Evolutionary conservation across 2,329 filamentous ascomycete species (phyloP).

Genomic region (Epichloe sylvatica): DNA sequence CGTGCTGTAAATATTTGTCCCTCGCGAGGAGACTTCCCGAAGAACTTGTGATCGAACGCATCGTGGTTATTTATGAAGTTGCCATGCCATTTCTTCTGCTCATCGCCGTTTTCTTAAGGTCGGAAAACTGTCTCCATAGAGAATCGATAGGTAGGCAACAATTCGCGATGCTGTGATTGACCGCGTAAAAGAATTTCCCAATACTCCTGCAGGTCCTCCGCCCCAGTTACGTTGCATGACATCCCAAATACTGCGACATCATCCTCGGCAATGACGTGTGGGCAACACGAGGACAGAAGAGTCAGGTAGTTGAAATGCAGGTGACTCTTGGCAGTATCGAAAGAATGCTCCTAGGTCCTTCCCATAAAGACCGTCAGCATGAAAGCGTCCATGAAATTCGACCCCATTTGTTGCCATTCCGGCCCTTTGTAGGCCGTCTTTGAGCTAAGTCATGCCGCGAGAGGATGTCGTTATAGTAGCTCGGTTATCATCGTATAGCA

Average conservation of each 20-base stretch:
- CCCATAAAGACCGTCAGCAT: not conserved
- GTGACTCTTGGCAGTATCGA: not conserved
- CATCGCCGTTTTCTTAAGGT: not conserved
- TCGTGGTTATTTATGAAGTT: slow-evolving; percentile 46
- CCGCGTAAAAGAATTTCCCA: slow-evolving; percentile 16
- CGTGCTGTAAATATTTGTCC: slow-evolving; percentile 36
- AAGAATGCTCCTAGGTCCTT: not conserved
- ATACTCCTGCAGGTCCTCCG: slow-evolving; percentile 18
- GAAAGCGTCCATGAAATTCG: not conserved
- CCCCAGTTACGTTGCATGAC: slow-evolving; percentile 24
- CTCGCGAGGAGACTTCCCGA: slow-evolving; percentile 58
- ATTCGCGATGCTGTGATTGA: slow-evolving; percentile 5
- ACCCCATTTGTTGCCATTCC: not conserved
- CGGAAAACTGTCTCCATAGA: not conserved
- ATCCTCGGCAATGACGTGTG: not conserved
- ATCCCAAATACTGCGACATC: slow-evolving; percentile 26
- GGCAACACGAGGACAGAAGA: not conserved
- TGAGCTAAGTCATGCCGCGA: slow-evolving; percentile 7
- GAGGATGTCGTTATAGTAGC: slow-evolving; percentile 21
- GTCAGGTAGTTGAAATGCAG: not conserved
- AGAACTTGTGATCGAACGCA: slow-evolving; percentile 52
- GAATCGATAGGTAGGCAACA: slow-evolving; percentile 4
- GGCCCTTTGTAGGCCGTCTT: slow-evolving; percentile 2
- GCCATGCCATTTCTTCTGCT: not conserved
- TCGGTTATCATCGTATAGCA: slow-evolving; percentile 22